Evolutionary conservation across 2,329 filamentous ascomycete genomes (phyloP).

Genomic region (Verticillium nubilum): DNA sequence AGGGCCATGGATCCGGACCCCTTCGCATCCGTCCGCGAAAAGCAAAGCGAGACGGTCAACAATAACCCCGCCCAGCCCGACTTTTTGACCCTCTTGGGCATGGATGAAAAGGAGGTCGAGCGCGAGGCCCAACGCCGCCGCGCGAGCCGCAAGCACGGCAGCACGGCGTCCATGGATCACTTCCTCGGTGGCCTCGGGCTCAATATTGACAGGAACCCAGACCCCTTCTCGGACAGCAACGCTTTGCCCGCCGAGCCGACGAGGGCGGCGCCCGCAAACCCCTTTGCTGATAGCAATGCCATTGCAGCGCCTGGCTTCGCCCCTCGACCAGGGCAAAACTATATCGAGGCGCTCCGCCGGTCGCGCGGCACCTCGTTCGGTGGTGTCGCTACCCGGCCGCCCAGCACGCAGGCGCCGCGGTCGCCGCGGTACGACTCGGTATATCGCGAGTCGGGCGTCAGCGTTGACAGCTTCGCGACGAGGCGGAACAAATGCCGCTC

Average conservation of each 20-base stretch:
- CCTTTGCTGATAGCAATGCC: constrained; percentile 45
- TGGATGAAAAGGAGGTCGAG: constrained; percentile 35
- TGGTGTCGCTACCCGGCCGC: constrained; percentile 16
- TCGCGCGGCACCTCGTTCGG: constrained; percentile 42
- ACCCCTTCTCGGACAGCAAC: constrained; percentile 47
- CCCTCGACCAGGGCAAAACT: constrained; percentile 30
- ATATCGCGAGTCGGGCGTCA: constrained; percentile 34
- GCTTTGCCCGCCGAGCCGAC: constrained; percentile 30
- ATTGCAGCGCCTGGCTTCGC: constrained; percentile 20
- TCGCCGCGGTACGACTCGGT: constrained; percentile 27
- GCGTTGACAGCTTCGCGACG: constrained; percentile 36
- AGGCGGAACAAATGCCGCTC: constrained; percentile 54
- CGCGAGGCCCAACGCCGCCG: constrained; percentile 29
- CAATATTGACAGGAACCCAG: constrained; percentile 24
- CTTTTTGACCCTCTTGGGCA: constrained; percentile 36
- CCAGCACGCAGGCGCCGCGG: constrained; percentile 15
- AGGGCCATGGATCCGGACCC: constrained; percentile 18
- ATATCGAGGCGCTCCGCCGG: constrained; percentile 40
- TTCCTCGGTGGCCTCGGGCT: constrained; percentile 34
- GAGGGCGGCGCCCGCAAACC: constrained; percentile 34
- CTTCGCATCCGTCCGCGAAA: constrained; percentile 19
- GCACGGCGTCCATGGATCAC: constrained; percentile 27
- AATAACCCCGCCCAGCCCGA: constrained; percentile 27
- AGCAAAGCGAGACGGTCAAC: constrained; percentile 12
- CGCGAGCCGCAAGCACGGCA: constrained; percentile 21